A percentile compares a stretch with the other conserved stretches of the same genome.
These are phyloP conservation scores for Apiospora marii DNA, from an alignment of 2,329 filamentous ascomycete genomes.

Conservation along the genomic window DNA sequence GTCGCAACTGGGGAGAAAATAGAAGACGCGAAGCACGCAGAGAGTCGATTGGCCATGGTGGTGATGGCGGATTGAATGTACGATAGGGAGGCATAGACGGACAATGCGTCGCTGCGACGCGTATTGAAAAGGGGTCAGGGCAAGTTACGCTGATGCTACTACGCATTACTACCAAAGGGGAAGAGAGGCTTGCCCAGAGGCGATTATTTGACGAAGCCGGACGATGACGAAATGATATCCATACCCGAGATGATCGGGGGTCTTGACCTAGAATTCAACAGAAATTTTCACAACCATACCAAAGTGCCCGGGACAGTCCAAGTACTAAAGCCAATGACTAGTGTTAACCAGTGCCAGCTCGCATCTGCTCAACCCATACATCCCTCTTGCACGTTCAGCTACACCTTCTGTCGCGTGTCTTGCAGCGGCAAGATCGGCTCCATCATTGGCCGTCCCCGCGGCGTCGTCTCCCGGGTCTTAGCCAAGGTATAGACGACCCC, in stretches of 20 bases:
- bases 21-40: neutral
- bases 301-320: neutral
- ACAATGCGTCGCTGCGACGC: neutral
- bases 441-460: too few relatives aligned
- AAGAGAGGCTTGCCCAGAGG: neutral
- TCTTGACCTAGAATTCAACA: neutral
- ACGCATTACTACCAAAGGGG: too few relatives aligned
- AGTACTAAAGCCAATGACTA: neutral
- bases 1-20: too few relatives aligned
- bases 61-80: neutral
- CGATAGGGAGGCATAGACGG: neutral
- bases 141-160: neutral
- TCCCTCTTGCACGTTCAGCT: neutral
- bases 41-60: neutral
- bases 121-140: neutral
- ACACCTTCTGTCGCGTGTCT: neutral
- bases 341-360: neutral
- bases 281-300: too few relatives aligned
- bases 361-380: neutral
- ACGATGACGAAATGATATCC: neutral
- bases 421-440: neutral
- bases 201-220: neutral
- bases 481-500: constrained; percentile 90
- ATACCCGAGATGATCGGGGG: neutral
- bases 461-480: constrained; percentile 67